Evolutionary conservation across 805 yeast species (phyloP).

Genomic region (Schwanniomyces sp.): DNA sequence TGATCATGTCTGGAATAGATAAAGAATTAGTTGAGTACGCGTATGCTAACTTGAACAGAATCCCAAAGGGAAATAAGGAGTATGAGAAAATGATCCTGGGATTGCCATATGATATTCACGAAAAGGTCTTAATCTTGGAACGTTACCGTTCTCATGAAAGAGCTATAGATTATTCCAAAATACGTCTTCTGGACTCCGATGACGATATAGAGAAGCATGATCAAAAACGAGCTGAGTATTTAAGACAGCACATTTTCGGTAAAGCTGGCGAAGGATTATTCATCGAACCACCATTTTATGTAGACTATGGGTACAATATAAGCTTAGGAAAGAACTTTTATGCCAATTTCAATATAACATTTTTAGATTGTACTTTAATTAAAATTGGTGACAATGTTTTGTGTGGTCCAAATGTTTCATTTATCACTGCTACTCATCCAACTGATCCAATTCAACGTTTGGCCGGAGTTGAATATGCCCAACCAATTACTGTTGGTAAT

Average conservation of each 20-base stretch:
- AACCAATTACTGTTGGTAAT: slow-evolving; percentile 59
- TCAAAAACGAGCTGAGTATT: slow-evolving; percentile 35
- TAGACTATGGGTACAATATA: slow-evolving; percentile 69
- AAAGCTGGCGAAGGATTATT: slow-evolving; percentile 35
- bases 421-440: slow-evolving; percentile 67
- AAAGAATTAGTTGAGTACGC: slow-evolving; percentile 34
- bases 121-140: slow-evolving; percentile 20
- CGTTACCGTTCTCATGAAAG: slow-evolving; percentile 34
- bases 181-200: slow-evolving; percentile 33
- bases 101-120: slow-evolving; percentile 41
- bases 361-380: slow-evolving; percentile 62
- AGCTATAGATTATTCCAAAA: slow-evolving; percentile 30
- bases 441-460: slow-evolving; percentile 46
- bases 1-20: slow-evolving; percentile 17
- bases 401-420: slow-evolving; percentile 62
- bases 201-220: slow-evolving; percentile 22
- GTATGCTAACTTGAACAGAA: slow-evolving; percentile 27
- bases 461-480: slow-evolving; percentile 51
- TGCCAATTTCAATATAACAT: slow-evolving; percentile 54
- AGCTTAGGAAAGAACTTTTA: slow-evolving; percentile 59
- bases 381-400: slow-evolving; percentile 59
- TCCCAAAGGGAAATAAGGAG: slow-evolving; percentile 34
- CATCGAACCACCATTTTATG: slow-evolving; percentile 59
- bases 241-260: slow-evolving; percentile 47
- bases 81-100: slow-evolving; percentile 60